A percentile compares a stretch with the other conserved stretches of the same genome.
Conservation (phyloP, 2,329 filamentous ascomycete genomes). For the Pestalotiopsis sp. region DNA sequence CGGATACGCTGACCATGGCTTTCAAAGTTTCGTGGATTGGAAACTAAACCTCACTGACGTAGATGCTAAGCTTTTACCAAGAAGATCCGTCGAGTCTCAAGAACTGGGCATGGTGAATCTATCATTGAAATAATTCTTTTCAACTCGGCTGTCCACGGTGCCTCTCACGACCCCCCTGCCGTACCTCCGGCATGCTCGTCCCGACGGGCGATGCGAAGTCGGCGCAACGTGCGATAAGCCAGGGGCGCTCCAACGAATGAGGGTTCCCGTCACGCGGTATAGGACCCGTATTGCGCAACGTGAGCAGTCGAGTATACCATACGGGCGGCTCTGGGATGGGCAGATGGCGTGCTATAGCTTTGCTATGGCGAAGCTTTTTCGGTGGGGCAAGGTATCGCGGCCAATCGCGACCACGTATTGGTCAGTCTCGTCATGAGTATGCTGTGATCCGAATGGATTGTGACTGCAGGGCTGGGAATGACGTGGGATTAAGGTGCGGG, state of each 20-base stretch:
- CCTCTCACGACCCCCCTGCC: no score
- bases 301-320: neutral
- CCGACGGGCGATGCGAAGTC: conserved; percentile 3
- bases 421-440: neutral
- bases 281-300: conserved; percentile 18
- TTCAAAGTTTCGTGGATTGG: no score
- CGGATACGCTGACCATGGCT: conserved; percentile 4
- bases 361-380: conserved; percentile 2
- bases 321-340: neutral
- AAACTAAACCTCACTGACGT: no score
- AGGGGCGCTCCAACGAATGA: conserved; percentile 6
- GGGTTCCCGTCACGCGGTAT: conserved; percentile 19
- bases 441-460: neutral
- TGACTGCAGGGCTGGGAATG: neutral
- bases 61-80: neutral
- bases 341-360: conserved; percentile 10
- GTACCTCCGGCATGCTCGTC: neutral
- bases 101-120: neutral
- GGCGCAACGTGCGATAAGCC: conserved; percentile 5
- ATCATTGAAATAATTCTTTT: neutral
- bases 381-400: neutral
- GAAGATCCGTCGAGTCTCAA: neutral
- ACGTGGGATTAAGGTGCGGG: neutral
- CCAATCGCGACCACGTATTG: neutral
- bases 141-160: no score